Base-by-base conservation (phyloP, 148 eudicot genomes). In the Nepenthes gracilis region DNA sequence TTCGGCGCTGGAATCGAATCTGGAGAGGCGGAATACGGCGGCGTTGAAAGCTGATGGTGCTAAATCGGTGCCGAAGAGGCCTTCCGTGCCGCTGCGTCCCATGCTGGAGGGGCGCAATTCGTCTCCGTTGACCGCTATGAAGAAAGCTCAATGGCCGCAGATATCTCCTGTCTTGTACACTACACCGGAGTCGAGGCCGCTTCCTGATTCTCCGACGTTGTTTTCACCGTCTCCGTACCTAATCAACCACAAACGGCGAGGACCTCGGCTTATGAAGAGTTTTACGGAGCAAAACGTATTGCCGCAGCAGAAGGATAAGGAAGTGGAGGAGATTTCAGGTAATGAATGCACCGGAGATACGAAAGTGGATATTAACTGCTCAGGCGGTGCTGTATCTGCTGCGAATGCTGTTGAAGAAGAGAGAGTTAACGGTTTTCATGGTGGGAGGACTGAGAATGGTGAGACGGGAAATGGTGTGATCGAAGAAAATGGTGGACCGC, bases 161-260 rank as follows among this genome's bases (percentile, higher is more conserved):
- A 75, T 91, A 6, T 80, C 83, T 9, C 97, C 97, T 35, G 80
- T 85, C 50, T 76, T 92, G 11, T 92, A 92, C 63, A 64, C 90
- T 35, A 88, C 94, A 47, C 97, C 97, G 9, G 82, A 78, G 63
- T 62, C 90, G 4, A 88, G 88, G 1, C 97, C 97, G 10, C 58
- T 92, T 43, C 96, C 97, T 43, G 86, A 85, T 63, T 76, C 97
- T 5, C 93, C 97, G 1, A 81, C 90, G 35, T 78, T 92, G 6
- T 83, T 78, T 57, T 76, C 90, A 33, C 89, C 87, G 1, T 91
- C 97, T 1, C 97, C 97, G n/a, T 92, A 81, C 50, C 50, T 92
- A 0, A 66, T 92, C 49, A 81, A 92, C 64, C 97, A 92, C 79
- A 92, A 92, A 74, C 66, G 97, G 14, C 80, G 97, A 33, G 97